Base-by-base conservation (phyloP, 805 yeast species). In the Saccharomycopsis fibuligera region DNA sequence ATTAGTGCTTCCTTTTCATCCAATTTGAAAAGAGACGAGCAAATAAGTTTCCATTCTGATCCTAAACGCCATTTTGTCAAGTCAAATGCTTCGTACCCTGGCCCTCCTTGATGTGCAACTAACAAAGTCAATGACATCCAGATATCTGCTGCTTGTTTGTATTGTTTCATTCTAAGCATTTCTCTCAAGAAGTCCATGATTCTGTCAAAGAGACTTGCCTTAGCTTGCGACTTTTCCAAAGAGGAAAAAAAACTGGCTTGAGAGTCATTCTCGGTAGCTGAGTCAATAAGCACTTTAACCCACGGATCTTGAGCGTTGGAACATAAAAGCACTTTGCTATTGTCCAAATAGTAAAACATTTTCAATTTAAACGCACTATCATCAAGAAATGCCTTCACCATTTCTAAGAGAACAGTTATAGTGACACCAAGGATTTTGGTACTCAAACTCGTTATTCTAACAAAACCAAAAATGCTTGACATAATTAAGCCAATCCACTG, bases 81-180 rank as follows among this genome's bases (percentile, higher is more conserved):
- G 8, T 41, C 35, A 41, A 41, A 47, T 24, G n/a, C 5, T 9
- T 9, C 3, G 10, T 29, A 16, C 25, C 22, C 41, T 1, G 12
- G 3, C 16, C 9, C 29, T 16, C 14, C 19, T 10, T 21, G 37
- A 36, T 41, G 21, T 36, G 35, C 29, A 9, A 41, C 27, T 41
- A 47, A 36, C 19, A 47, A 31, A 4, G 50, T 41, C 6, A 47
- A 21, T 19, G 40, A 37, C 24, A 47, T 9, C 50, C 50, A 47
- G 19, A 41, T 23, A 30, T 29, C 41, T 30, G 35, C 27, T 10
- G 38, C 29, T 17, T 36, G 39, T 27, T 47, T 38, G 1, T 3
- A 17, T 17, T 36, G 35, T 8, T 23, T 24, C 14, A 3, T 5
- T 19, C 24, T 22, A 4, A 36, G 6, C 14, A 41, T 22, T 16